Conservation (phyloP, 352 stramenopile genomes). For the Plasmopara muralis region DNA sequence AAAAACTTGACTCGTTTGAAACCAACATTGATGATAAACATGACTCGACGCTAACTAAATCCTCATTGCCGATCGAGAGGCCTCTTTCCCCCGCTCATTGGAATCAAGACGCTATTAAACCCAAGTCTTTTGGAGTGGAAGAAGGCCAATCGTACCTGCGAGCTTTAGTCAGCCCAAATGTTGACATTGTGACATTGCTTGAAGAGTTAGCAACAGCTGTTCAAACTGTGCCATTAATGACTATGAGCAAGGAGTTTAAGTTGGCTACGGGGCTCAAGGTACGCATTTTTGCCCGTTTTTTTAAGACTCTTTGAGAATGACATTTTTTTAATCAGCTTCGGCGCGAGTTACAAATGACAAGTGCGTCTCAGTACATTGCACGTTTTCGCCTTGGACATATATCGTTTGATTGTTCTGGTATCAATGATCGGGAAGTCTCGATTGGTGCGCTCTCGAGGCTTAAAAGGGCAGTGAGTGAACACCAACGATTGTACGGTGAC, state of each 20-base stretch:
- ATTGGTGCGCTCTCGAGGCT: slow-evolving; percentile 37
- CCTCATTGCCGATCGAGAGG: not conserved
- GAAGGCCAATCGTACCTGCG: slow-evolving; percentile 43
- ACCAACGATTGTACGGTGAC: slow-evolving; percentile 34
- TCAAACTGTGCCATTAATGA: slow-evolving; percentile 30
- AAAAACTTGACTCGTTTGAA: slow-evolving; percentile 1
- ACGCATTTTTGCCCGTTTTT: slow-evolving; percentile 1
- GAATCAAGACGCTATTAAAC: slow-evolving; percentile 7
- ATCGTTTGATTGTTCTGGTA: slow-evolving; percentile 25
- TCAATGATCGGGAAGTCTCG: slow-evolving; percentile 41
- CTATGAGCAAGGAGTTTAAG: slow-evolving; percentile 58
- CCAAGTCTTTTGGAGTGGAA: slow-evolving; percentile 16
- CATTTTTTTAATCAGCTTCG: slow-evolving; percentile 35
- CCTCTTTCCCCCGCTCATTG: slow-evolving; percentile 2
- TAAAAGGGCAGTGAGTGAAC: slow-evolving; percentile 29
- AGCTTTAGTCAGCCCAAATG: slow-evolving; percentile 42
- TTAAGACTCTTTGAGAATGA: slow-evolving; percentile 6
- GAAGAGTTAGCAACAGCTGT: slow-evolving; percentile 35
- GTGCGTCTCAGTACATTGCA: slow-evolving; percentile 17
- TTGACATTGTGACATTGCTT: slow-evolving; percentile 55
- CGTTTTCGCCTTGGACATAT: slow-evolving; percentile 39
- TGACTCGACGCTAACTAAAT: slow-evolving; percentile 1
- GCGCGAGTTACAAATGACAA: slow-evolving; percentile 24
- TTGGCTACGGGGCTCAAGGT: slow-evolving; percentile 51
- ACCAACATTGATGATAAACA: not conserved